Percentiles rank a stretch among this genome's conserved stretches.
Conservation (phyloP, 306 rosid species). For the Amphicarpaea edgeworthii region DNA sequence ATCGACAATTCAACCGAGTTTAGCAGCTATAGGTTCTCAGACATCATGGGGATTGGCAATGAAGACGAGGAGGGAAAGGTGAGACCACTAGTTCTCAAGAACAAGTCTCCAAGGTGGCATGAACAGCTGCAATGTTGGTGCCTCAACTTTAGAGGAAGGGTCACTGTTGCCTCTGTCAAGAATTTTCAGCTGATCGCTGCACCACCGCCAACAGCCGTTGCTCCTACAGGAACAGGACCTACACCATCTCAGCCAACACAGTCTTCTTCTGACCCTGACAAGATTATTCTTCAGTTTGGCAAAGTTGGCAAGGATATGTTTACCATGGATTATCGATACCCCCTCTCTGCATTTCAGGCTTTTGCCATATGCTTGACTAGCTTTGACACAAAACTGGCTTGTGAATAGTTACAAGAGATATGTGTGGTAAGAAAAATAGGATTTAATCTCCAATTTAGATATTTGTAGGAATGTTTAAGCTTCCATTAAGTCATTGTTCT, state of each 20-base stretch:
- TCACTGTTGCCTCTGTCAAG: slow-evolving; percentile 95
- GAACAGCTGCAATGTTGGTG: slow-evolving; percentile 99
- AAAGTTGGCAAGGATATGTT: slow-evolving; percentile 98
- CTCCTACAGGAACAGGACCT: slow-evolving; percentile 50
- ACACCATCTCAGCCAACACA: slow-evolving; percentile 69
- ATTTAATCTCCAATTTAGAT: slow-evolving; percentile 47
- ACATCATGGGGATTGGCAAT: slow-evolving; percentile 59
- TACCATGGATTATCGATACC: slow-evolving; percentile 97
- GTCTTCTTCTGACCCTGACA: slow-evolving; percentile 82
- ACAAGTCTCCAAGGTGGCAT: slow-evolving; percentile 99
- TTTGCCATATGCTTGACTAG: slow-evolving; percentile 97
- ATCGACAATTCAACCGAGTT: slow-evolving; percentile 78
- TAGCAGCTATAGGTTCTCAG: slow-evolving; percentile 92
- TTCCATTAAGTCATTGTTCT: slow-evolving; percentile 55
- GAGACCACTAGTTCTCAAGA: slow-evolving; percentile 80
- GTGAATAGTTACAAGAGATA: slow-evolving; percentile 72
- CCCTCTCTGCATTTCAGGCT: slow-evolving; percentile 98
- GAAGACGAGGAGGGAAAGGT: slow-evolving; percentile 73
- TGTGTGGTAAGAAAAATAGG: slow-evolving; percentile 49
- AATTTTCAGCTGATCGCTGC: slow-evolving; percentile 95
- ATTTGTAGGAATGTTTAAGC: slow-evolving; percentile 61
- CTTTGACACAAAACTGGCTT: slow-evolving; percentile 98
- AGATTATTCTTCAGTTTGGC: slow-evolving; percentile 97
- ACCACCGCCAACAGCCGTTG: slow-evolving; percentile 60
- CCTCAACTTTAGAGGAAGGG: slow-evolving; percentile 93